phyloP scores from a whole-genome alignment of 495 filamentous ascomycete species.

The Penicillium simplicissimum region DNA sequence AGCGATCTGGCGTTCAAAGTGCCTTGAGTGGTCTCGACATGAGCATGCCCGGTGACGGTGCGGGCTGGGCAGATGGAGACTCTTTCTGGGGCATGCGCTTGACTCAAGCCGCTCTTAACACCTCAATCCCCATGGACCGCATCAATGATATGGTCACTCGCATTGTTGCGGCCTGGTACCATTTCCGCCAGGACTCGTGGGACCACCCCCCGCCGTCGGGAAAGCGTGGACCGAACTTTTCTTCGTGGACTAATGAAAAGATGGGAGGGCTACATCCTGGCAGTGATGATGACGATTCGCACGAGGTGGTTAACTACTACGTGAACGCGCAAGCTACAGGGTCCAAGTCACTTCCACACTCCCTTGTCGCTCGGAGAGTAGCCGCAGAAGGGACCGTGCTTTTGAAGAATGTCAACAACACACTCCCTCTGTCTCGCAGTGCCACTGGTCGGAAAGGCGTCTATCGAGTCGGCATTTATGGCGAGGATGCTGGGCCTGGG shows the following conservation, averaged over 20 bases:
- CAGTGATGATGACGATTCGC: conserved; percentile 53
- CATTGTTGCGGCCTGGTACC: conserved; percentile 91
- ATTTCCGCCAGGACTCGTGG: conserved; percentile 78
- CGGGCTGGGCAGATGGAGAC: conserved; percentile 71
- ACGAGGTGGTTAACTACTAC: conserved; percentile 73
- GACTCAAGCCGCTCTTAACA: conserved; percentile 76
- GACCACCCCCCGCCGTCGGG: conserved; percentile 55
- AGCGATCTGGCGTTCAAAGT: conserved; percentile 75
- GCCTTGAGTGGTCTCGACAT: conserved; percentile 87
- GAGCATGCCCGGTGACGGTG: conserved; percentile 93
- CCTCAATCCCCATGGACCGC: conserved; percentile 76
- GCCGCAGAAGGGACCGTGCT: conserved; percentile 85
- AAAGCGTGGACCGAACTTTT: conserved; percentile 82
- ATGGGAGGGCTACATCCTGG: conserved; percentile 66
- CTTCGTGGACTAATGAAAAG: conserved; percentile 78
- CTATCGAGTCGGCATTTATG: conserved; percentile 73
- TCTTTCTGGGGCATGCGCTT: conserved; percentile 80
- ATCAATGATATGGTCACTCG: conserved; percentile 93
- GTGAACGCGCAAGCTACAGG: conserved; percentile 66
- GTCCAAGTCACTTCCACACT: conserved; percentile 70
- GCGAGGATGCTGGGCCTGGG: conserved; percentile 75
- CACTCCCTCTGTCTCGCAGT: conserved; percentile 62
- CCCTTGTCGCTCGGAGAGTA: conserved; percentile 65
- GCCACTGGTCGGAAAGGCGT: conserved; percentile 43
- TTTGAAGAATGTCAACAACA: conserved; percentile 70